Base-by-base conservation (phyloP, 805 yeast species). In the Henningerozyma blattae region DNA sequence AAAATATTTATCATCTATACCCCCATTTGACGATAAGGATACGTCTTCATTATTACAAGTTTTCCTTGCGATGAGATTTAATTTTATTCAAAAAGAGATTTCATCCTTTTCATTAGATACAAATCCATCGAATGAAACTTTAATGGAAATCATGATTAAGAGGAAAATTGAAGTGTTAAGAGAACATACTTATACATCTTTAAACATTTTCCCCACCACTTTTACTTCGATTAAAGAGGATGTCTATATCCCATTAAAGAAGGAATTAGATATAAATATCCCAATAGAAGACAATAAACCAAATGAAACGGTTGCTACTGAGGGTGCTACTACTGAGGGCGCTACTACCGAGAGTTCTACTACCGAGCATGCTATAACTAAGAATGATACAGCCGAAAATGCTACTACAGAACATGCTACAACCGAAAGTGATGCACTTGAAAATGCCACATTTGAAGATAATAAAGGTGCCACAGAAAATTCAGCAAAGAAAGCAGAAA, bases 81-180 rank as follows among this genome's bases (percentile, higher is more conserved):
- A 72, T 36, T 83, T 78, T 55, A 75, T 87, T 31, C 56, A 67
- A 31, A 62, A 62, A 30, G 91, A 83, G 48, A 54, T 80, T 31
- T 64, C 68, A 3, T 65, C 75, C 13, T 48, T 46, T 33, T 37
- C 47, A 10, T 27, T 50, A 22, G 43, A 41, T 3, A 32, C 28
- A 14, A 43, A 46, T 24, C 29, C 37, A 10, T 17, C 41, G 4
- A 46, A 44, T 26, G 48, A 46, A 7, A 41, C 54, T 3, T 36
- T 47, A 20, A 32, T 44, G 6, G 57, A 50, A 33, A 49, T 52
- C 41, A 46, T 48, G 35, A 35, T 87, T 36, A 86, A 85, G 45
- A 64, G 94, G 42, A 78, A 73, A 44, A 68, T 89, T 26, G 97
- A 91, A 53, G 73, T 83, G 4, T 73, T 84, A 37, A 68, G 98